phyloP scores from a whole-genome alignment of 495 filamentous ascomycete species.

The Hypoxylon intermedium region DNA sequence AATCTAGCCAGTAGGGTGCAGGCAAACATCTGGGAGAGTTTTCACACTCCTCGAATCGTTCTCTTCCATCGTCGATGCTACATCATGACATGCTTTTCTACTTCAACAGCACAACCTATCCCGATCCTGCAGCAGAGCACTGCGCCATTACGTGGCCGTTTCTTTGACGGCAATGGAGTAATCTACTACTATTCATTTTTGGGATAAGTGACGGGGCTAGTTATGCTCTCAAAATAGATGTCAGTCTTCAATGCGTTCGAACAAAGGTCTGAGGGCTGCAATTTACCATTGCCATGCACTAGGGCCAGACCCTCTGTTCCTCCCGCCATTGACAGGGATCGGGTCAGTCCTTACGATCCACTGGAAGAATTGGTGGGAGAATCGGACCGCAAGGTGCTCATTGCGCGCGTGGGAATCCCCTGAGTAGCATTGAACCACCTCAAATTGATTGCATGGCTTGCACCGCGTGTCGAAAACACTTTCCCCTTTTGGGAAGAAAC shows the following conservation, averaged over 20 bases:
- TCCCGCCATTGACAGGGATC: slow-evolving; percentile 21
- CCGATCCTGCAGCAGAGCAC: slow-evolving; percentile 34
- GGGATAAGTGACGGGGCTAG: not conserved
- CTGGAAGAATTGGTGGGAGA: slow-evolving; percentile 28
- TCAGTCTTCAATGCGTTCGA: slow-evolving; percentile 24
- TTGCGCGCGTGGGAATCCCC: slow-evolving; percentile 11
- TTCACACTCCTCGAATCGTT: slow-evolving; percentile 5
- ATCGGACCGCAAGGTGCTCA: slow-evolving; percentile 5
- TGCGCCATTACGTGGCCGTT: slow-evolving; percentile 28
- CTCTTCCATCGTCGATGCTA: slow-evolving; percentile 11
- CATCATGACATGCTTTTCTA: slow-evolving; percentile 19
- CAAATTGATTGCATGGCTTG: slow-evolving; percentile 30
- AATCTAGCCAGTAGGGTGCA: slow-evolving; percentile 21
- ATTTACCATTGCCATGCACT: slow-evolving; percentile 30
- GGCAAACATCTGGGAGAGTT: slow-evolving; percentile 11
- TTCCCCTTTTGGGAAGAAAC: slow-evolving; percentile 26
- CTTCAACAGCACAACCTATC: slow-evolving; percentile 27
- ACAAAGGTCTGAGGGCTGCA: slow-evolving; percentile 26
- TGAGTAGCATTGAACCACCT: slow-evolving; percentile 8
- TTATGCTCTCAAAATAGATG: slow-evolving; percentile 1
- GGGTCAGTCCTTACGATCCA: slow-evolving; percentile 17
- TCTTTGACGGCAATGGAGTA: slow-evolving; percentile 8
- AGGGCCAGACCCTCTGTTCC: slow-evolving; percentile 4
- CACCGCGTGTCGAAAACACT: slow-evolving; percentile 5
- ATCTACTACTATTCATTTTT: not conserved